Evolutionary conservation across 768 basidiomycete genomes (phyloP).

Genomic region (Serpula lacrymans): DNA sequence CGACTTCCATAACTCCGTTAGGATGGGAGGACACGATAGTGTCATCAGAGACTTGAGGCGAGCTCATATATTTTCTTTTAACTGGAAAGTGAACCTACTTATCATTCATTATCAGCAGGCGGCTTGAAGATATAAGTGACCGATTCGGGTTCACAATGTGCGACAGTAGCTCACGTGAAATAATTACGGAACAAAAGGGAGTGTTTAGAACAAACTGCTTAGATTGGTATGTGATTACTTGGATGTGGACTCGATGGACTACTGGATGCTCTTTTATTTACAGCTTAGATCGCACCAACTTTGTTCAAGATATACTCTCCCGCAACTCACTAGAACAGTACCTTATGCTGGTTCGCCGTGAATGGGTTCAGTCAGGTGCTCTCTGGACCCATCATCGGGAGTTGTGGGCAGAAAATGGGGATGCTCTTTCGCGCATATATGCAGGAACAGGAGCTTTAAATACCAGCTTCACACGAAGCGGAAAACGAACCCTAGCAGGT

Average conservation of each 20-base stretch:
- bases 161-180: conserved; percentile 58
- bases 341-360: conserved; percentile 70
- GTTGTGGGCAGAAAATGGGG: conserved; percentile 96
- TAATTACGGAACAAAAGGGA: conserved; percentile 87
- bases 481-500: conserved; percentile 92
- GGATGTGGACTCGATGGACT: not conserved
- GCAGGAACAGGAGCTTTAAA: conserved; percentile 93
- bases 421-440: conserved; percentile 90
- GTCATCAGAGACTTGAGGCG: conserved; percentile 73
- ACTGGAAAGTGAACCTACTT: conserved; percentile 8
- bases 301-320: conserved; percentile 93
- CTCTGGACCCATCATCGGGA: conserved; percentile 90
- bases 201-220: conserved; percentile 94
- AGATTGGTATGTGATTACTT: conserved; percentile 67
- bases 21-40: conserved; percentile 81
- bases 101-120: conserved; percentile 36
- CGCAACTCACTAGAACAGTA: conserved; percentile 79
- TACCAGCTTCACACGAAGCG: conserved; percentile 92
- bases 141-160: conserved; percentile 84
- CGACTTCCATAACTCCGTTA: conserved; percentile 89
- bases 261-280: conserved; percentile 2
- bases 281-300: conserved; percentile 96
- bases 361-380: conserved; percentile 64
- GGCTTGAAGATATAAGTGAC: conserved; percentile 57
- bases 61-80: conserved; percentile 7